Percentiles rank a stretch among this genome's conserved stretches.
phyloP scores from a whole-genome alignment of 2,329 filamentous ascomycete genomes.

The Paecilomyces sp. region DNA sequence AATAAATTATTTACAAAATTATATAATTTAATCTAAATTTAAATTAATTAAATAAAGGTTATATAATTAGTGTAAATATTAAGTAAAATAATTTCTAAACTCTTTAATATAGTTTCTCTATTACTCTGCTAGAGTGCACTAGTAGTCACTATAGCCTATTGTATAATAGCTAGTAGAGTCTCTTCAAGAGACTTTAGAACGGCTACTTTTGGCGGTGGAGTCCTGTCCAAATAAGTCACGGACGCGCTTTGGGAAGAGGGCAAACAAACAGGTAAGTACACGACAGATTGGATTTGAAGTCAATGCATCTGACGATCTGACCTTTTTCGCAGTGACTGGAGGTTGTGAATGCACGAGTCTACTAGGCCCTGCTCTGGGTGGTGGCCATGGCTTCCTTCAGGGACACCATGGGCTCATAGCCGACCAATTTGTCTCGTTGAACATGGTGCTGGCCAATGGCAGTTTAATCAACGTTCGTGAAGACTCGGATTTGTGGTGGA shows the following conservation, averaged over 20 bases:
- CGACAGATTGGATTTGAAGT: background rate
- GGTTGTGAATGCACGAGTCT: conserved; percentile 47
- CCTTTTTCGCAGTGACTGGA: conserved; percentile 33
- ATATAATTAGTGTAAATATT: too few relatives aligned
- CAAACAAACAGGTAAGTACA: conserved; percentile 41
- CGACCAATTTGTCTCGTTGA: conserved; percentile 48
- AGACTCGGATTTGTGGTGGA: conserved; percentile 50
- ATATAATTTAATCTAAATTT: too few relatives aligned
- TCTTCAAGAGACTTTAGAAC: conserved; percentile 16
- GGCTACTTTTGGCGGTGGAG: conserved; percentile 45
- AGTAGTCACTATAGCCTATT: too few relatives aligned
- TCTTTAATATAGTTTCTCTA: too few relatives aligned
- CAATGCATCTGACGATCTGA: background rate
- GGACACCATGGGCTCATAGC: conserved; percentile 47
- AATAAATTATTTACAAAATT: too few relatives aligned
- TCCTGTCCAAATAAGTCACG: conserved; percentile 39
- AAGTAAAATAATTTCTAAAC: too few relatives aligned
- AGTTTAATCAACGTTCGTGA: conserved; percentile 25
- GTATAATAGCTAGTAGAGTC: too few relatives aligned
- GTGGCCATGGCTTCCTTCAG: conserved; percentile 51
- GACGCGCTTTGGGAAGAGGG: conserved; percentile 44
- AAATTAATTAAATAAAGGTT: too few relatives aligned
- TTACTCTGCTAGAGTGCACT: too few relatives aligned
- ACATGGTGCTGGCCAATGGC: conserved; percentile 48
- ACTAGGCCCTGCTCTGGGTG: conserved; percentile 48